Conservation (phyloP, 169 alveolate species). For the Plasmodium gonderi region DNA sequence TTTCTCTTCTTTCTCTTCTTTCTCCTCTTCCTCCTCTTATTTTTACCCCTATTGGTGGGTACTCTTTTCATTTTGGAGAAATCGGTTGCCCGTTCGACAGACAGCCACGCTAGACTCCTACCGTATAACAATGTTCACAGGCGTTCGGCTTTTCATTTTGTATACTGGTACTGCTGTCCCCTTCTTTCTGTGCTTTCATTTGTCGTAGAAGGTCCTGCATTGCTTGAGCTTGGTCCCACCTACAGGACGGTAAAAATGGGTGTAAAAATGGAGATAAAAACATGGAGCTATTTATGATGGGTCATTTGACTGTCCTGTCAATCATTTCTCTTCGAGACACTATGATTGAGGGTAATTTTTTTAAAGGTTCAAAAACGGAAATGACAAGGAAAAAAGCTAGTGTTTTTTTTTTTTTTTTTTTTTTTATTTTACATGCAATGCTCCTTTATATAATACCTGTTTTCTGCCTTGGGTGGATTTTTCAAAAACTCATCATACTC, state of each 20-base stretch:
- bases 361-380: not conserved
- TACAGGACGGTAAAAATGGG: not conserved
- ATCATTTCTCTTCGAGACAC: no score
- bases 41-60: no score
- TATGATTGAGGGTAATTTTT: not conserved
- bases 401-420: not conserved
- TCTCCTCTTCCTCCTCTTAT: no score
- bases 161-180: conserved; percentile 13
- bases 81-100: not conserved
- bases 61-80: no score
- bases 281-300: not conserved
- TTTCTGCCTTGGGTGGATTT: conserved; percentile 90
- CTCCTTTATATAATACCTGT: conserved; percentile 77
- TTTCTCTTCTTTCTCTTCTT: no score
- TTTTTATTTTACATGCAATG: conserved; percentile 16
- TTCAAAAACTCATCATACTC: conserved; percentile 86
- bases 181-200: conserved; percentile 69
- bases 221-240: conserved; percentile 75
- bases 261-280: not conserved
- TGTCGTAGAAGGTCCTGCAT: conserved; percentile 69
- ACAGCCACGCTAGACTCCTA: not conserved
- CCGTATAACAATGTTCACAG: conserved; percentile 65
- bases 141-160: conserved; percentile 3
- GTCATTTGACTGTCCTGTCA: not conserved
- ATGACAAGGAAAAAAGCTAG: not conserved